Conservation (phyloP, 768 basidiomycete species). For the Termitomyces sp. region DNA sequence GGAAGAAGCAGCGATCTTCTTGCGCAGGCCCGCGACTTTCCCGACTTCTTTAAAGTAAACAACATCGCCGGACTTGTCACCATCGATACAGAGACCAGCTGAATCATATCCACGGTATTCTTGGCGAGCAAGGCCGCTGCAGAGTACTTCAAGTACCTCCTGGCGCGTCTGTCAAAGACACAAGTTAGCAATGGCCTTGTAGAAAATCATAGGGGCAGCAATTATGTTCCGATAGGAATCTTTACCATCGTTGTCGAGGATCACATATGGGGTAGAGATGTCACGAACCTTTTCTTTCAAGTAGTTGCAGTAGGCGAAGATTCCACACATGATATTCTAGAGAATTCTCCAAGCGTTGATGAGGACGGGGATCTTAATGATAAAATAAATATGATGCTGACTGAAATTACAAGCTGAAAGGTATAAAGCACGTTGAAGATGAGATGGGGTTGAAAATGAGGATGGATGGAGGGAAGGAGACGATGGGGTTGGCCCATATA, state of each 20-base stretch:
- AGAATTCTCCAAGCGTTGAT: background rate
- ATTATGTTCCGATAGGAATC: background rate
- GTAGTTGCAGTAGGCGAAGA: conserved; percentile 94
- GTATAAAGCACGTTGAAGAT: conserved; percentile 19
- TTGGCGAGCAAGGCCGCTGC: conserved; percentile 86
- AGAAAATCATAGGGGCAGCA: background rate
- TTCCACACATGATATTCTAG: conserved; percentile 72
- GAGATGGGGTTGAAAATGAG: conserved; percentile 6
- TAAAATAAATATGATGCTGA: conserved; percentile 3
- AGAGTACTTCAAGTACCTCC: conserved; percentile 86
- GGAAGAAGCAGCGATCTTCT: conserved; percentile 71
- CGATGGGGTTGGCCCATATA: conserved; percentile 11
- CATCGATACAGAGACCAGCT: conserved; percentile 87
- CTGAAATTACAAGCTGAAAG: conserved; percentile 13
- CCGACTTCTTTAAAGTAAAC: conserved; percentile 96
- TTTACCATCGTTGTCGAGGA: background rate
- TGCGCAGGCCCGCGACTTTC: conserved; percentile 90
- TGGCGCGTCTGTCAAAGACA: conserved; percentile 63
- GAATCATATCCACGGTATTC: conserved; percentile 99
- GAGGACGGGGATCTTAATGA: background rate
- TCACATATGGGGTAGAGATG: background rate
- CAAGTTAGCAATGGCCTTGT: background rate
- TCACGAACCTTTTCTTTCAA: conserved; percentile 85
- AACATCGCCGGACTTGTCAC: conserved; percentile 73
- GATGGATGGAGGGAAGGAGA: conserved; percentile 1